Evolutionary conservation across 768 basidiomycete species (phyloP).

Genomic region (Punctularia strigosozonata): DNA sequence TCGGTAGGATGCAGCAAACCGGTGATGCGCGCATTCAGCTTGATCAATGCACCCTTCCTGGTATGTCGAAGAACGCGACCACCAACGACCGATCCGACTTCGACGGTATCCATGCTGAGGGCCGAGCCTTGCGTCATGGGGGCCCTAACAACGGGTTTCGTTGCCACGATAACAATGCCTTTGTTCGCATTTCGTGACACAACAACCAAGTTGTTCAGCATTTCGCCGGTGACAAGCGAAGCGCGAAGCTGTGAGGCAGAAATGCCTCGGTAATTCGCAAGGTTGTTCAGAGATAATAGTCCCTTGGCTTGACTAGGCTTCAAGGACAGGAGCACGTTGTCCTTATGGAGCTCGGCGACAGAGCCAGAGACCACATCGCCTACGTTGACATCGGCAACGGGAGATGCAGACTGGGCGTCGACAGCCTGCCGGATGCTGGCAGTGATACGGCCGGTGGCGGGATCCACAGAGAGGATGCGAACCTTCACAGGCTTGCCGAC

Average conservation of each 20-base stretch:
- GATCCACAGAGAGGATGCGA: constrained; percentile 55
- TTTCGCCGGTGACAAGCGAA: constrained; percentile 55
- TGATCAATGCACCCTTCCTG: constrained; percentile 64
- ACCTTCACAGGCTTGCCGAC: constrained; percentile 81
- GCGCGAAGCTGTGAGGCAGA: constrained; percentile 54
- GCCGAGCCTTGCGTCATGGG: constrained; percentile 33
- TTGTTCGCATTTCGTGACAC: constrained; percentile 82
- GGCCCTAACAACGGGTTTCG: constrained; percentile 47
- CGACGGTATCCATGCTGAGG: constrained; percentile 54
- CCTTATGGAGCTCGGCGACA: constrained; percentile 75
- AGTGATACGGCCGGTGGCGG: constrained; percentile 49
- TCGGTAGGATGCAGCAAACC: constrained; percentile 81
- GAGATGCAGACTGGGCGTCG: constrained; percentile 32
- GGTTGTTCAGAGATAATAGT: constrained; percentile 75
- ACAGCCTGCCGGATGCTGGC: constrained; percentile 83
- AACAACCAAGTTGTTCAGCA: constrained; percentile 70
- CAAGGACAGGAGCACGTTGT: constrained; percentile 68
- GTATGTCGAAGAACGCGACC: constrained; percentile 73
- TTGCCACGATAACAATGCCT: constrained; percentile 76
- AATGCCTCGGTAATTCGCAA: constrained; percentile 70
- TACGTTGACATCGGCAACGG: constrained; percentile 58
- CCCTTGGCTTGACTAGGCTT: constrained; percentile 61
- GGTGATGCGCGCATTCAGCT: constrained; percentile 56
- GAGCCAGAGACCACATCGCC: constrained; percentile 61
- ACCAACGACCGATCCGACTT: constrained; percentile 62